Evolutionary conservation across 2,329 filamentous ascomycete species (phyloP).

Genomic region (Phyllosticta citrichinensis): DNA sequence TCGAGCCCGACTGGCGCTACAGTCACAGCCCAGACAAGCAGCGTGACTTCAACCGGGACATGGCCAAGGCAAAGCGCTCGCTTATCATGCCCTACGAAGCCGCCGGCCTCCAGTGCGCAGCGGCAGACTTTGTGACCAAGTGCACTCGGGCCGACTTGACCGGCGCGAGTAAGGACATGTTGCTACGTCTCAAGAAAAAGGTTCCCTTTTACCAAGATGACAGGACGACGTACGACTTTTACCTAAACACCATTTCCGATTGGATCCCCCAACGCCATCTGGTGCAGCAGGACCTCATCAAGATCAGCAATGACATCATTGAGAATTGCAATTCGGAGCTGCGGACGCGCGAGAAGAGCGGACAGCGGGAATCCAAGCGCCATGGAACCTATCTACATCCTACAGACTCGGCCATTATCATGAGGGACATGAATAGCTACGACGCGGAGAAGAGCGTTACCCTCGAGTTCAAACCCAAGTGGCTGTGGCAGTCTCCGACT

Average conservation of each 20-base stretch:
- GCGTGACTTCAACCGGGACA: constrained; percentile 4
- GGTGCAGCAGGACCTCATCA: constrained; percentile 6
- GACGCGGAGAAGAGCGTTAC: constrained; percentile 7
- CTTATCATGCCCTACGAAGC: not conserved
- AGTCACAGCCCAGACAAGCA: constrained; percentile 1
- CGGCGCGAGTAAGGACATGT: constrained; percentile 1
- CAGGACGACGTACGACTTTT: constrained; percentile 8
- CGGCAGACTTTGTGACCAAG: not conserved
- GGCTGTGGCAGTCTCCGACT: constrained; percentile 37
- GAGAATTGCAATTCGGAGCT: constrained; percentile 7
- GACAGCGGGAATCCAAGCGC: not conserved
- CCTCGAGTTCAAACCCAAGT: constrained; percentile 39
- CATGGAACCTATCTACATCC: constrained; percentile 2
- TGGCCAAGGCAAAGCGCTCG: not conserved
- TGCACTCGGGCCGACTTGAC: constrained; percentile 7
- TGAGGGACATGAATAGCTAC: constrained; percentile 9
- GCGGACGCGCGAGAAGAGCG: not conserved
- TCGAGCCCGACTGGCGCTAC: constrained; percentile 10
- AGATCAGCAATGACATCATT: constrained; percentile 1
- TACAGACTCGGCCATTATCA: not conserved
- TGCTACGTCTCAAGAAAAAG: constrained; percentile 10
- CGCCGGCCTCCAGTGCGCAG: not conserved
- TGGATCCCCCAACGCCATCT: constrained; percentile 8
- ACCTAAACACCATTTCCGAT: constrained; percentile 5
- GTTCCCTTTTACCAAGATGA: constrained; percentile 10